These are phyloP conservation scores for Nannochloropsis oceanica DNA, from an alignment of 108 stramenopile genomes.

Conservation along the genomic window DNA sequence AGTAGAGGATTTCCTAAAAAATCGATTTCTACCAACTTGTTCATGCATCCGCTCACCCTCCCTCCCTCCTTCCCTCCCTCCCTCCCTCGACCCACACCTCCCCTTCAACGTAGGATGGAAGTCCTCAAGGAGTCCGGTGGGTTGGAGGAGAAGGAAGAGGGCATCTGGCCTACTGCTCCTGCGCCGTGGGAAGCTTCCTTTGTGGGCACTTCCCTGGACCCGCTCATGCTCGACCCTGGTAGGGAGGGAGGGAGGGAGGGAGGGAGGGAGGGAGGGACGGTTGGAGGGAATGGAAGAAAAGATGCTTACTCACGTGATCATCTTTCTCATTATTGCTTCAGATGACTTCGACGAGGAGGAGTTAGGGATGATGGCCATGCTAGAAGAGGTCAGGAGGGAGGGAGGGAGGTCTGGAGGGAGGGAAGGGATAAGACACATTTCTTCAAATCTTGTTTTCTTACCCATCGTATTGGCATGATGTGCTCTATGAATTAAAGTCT, in stretches of 20 bases:
- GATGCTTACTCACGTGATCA: no score
- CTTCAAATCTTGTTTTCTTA: no score
- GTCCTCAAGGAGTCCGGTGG: neutral
- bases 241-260: neutral
- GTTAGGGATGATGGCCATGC: neutral
- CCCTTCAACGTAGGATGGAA: neutral
- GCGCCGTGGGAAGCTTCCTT: neutral
- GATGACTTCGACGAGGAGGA: neutral
- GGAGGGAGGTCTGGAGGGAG: no score
- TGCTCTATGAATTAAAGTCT: no score
- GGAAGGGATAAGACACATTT: no score
- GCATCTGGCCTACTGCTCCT: neutral
- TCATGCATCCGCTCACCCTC: no score
- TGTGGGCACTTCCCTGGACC: neutral
- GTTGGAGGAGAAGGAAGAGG: neutral
- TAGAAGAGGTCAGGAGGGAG: neutral
- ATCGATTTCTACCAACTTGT: no score
- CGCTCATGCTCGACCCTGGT: neutral
- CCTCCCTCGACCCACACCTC: neutral
- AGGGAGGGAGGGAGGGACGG: neutral
- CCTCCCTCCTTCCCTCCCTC: neutral
- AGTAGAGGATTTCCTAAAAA: no score
- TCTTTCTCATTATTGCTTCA: neutral
- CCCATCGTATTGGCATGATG: no score
- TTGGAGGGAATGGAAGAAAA: no score